A percentile compares a stretch with the other conserved stretches of the same genome.
Evolutionary conservation across 1,139 yeast species (phyloP).

Genomic region (Yamadazyma songkhlaensis): DNA sequence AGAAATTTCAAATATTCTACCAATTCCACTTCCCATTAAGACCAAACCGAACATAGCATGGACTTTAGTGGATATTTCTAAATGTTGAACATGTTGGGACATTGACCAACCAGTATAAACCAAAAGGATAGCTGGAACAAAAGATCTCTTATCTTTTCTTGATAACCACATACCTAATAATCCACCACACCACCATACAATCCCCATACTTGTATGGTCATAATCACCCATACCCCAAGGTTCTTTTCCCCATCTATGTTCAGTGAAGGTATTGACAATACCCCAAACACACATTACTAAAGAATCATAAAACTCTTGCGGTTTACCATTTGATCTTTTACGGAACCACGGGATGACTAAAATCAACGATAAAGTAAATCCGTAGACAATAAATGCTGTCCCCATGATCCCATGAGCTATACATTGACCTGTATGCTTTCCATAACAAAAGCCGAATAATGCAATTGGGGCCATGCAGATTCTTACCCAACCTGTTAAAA

Average conservation of each 20-base stretch:
- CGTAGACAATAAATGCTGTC: slow-evolving; percentile 75
- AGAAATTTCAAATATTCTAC: slow-evolving; percentile 73
- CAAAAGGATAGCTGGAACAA: slow-evolving; percentile 76
- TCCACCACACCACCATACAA: slow-evolving; percentile 96
- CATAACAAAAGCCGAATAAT: slow-evolving; percentile 76
- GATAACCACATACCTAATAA: slow-evolving; percentile 76
- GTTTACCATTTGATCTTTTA: slow-evolving; percentile 38
- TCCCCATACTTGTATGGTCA: slow-evolving; percentile 95
- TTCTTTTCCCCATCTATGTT: slow-evolving; percentile 89
- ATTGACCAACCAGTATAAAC: slow-evolving; percentile 92
- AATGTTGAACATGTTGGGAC: slow-evolving; percentile 81
- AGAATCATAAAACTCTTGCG: slow-evolving; percentile 88
- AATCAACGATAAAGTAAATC: slow-evolving; percentile 64
- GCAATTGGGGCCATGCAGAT: slow-evolving; percentile 81
- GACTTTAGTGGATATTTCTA: slow-evolving; percentile 76
- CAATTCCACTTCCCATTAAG: slow-evolving; percentile 72
- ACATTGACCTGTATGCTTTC: slow-evolving; percentile 80
- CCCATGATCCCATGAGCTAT: slow-evolving; percentile 98
- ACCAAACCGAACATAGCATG: slow-evolving; percentile 84
- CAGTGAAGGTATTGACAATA: slow-evolving; percentile 88
- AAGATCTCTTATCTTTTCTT: slow-evolving; percentile 56
- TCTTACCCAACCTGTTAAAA: slow-evolving; percentile 64
- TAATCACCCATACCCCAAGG: slow-evolving; percentile 88
- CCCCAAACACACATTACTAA: slow-evolving; percentile 85
- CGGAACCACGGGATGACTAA: slow-evolving; percentile 70